Evolutionary conservation across 208 protist genomes (phyloP), one percentile per base, ranked within the genome.

Genomic region (Tritrichomonas foetus): DNA sequence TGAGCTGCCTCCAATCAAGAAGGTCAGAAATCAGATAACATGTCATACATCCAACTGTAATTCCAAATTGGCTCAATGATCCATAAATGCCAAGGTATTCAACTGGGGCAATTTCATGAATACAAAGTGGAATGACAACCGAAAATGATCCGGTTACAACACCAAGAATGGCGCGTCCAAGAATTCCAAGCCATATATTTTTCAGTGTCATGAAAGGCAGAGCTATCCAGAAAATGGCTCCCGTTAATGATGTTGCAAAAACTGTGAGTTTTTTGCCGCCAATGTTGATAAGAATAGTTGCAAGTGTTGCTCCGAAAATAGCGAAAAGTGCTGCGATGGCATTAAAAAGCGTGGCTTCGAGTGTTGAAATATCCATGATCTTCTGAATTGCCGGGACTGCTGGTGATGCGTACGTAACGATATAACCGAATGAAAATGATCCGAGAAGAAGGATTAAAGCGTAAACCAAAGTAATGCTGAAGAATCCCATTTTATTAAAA

Each of bases 401-500:
- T 89, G 78, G 78, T 39, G 78, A 89, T 39, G 78, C 47, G 36
- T 89, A 89, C 0, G 16, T 22, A 2, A 89, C n/a, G 16, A 89
- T 27, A 36, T 89, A 89, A 20, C 78, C 78, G 57, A 89, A 89
- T 57, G 41, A 16, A 0, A 89, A 20, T 11, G 41, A 0, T n/a
- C 78, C 78, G 16, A 89, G 41, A 3, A 89, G 8, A 53, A 89
- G 41, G 16, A 89, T 61, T 27, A 89, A 3, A 1, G 78, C 78
- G 53, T 49, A 78, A 47, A 39, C 3, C 1, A 78, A 47, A 30
- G 33, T 16, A 8, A 47, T 82, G 74, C 74, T 50, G 16, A 33
- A 82, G 30, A 82, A 22, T 53, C 74, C 74, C 74, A 82, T 82
- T 64, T 25, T 64, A 64, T n/a, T n/a, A n/a, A n/a, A n/a, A n/a